Base-by-base conservation (phyloP, 306 rosid genomes). In the Cicer judaicum region DNA sequence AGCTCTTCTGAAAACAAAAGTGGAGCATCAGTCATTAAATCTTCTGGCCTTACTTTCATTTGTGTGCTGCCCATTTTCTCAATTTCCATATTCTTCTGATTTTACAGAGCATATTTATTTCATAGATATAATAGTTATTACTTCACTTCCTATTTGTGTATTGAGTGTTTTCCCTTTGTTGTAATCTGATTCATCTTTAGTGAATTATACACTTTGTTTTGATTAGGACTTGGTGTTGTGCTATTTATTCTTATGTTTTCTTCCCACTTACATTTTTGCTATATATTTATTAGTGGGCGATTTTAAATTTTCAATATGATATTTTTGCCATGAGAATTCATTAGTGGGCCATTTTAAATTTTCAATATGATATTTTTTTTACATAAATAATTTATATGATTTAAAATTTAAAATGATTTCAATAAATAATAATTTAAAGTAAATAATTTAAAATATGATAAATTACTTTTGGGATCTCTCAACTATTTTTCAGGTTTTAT, bases 61-160 rank as follows among this genome's bases (percentile, higher is more conserved):
- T 63, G 80, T 63, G 82, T 72, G 29, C 7, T 84, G 10, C 76
- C 61, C n/a, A 53, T 72, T 54, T 15, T 75, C 2, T 49, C 6
- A 44, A 48, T 60, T 19, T 72, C 79, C 7, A 10, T 54, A 8
- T 77, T 84, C 68, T 74, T 77, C 72, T 84, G 78, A 80, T 56
- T 67, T 56, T 40, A 39, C 24, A 60, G 5, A 18, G 18, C 57
- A 72, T 36, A 68, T 76, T 53, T 24, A 24, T 24, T 24, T 24
- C 29, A 24, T 24, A 24, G 29, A 24, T 24, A 24, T 2, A 2
- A 24, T 24, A 24, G 10, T 50, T 19, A 50, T 50, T 50, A 50
- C 7, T 50, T 50, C 9, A 50, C 56, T n/a, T 50, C 19, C 19
- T 76, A 73, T 73, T 68, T 67, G 47, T 49, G 44, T 70, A 63